These are phyloP conservation scores for Phytophthora multivora DNA, from an alignment of 352 stramenopile species.

Conservation along the genomic window DNA sequence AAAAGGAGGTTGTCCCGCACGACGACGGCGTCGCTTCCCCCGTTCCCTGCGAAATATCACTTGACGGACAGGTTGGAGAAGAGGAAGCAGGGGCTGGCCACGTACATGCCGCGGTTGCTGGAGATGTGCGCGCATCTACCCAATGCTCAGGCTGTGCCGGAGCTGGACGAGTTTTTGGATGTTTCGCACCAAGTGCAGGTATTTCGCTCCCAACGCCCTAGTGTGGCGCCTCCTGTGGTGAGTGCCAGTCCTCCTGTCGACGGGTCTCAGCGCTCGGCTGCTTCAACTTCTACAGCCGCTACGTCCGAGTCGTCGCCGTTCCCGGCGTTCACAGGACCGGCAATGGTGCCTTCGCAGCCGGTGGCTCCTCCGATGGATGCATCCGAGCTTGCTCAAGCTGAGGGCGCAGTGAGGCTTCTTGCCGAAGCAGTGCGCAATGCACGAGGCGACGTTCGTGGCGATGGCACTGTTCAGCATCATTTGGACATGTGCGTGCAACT, in stretches of 20 bases:
- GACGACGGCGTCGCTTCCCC: conserved; percentile 24
- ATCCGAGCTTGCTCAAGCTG: conserved; percentile 41
- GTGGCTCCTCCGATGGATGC: conserved; percentile 40
- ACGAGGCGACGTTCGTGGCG: conserved; percentile 38
- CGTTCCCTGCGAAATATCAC: conserved; percentile 51
- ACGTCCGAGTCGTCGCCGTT: conserved; percentile 24
- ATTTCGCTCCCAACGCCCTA: conserved; percentile 26
- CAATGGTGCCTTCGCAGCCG: conserved; percentile 13
- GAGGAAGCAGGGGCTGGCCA: conserved; percentile 38
- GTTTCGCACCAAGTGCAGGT: conserved; percentile 40
- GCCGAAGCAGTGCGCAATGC: conserved; percentile 28
- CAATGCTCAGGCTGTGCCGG: conserved; percentile 25
- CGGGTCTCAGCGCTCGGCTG: conserved; percentile 1
- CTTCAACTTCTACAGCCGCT: conserved; percentile 14
- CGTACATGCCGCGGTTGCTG: conserved; percentile 38
- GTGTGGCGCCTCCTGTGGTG: conserved; percentile 16
- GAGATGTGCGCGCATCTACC: conserved; percentile 41
- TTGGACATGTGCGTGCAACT: conserved; percentile 41
- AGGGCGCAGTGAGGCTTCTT: conserved; percentile 36
- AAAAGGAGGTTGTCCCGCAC: conserved; percentile 32
- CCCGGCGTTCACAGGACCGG: conserved; percentile 20
- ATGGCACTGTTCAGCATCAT: conserved; percentile 44
- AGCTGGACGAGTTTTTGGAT: conserved; percentile 52
- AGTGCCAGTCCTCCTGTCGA: conserved; percentile 6
- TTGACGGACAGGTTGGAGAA: conserved; percentile 37